Percentiles rank a stretch among this genome's conserved stretches.
Evolutionary conservation across 805 yeast genomes (phyloP).

Genomic region (Yarrowia divulgata): DNA sequence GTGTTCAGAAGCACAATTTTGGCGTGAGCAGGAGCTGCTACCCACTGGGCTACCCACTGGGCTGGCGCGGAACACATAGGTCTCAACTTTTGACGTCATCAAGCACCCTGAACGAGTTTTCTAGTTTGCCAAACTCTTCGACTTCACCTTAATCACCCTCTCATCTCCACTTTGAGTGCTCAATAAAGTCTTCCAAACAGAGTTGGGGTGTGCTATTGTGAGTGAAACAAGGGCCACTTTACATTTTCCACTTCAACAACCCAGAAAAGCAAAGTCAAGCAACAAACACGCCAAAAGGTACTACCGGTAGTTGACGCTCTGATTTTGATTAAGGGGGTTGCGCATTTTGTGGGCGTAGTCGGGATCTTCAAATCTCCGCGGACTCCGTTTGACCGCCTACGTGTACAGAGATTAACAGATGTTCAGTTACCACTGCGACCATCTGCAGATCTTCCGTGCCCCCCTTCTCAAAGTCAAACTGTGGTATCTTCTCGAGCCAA

Average conservation of each 20-base stretch:
- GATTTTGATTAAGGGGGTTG: too few species aligned
- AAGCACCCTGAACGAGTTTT: too few species aligned
- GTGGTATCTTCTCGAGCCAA: background rate
- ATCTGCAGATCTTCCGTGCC: conserved; percentile 20
- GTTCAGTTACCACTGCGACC: conserved; percentile 19
- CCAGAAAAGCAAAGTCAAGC: background rate
- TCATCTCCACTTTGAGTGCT: background rate
- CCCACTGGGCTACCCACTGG: too few species aligned
- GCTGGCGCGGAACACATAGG: too few species aligned
- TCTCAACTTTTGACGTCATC: too few species aligned
- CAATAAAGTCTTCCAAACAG: conserved; percentile 1
- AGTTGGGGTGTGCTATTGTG: background rate
- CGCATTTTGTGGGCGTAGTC: too few species aligned
- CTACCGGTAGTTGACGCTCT: too few species aligned
- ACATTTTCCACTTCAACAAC: background rate
- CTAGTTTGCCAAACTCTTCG: too few species aligned
- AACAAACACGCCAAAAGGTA: background rate
- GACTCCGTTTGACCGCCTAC: background rate
- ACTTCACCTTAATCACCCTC: too few species aligned
- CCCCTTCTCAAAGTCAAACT: background rate
- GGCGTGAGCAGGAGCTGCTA: background rate
- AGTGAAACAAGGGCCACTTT: background rate
- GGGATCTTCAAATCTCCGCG: background rate
- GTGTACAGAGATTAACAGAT: conserved; percentile 10
- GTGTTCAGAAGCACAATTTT: conserved; percentile 1